A percentile compares a stretch with the other conserved stretches of the same genome.
phyloP scores from a whole-genome alignment of 2,329 filamentous ascomycete species.

The Fusarium decemcellulare region DNA sequence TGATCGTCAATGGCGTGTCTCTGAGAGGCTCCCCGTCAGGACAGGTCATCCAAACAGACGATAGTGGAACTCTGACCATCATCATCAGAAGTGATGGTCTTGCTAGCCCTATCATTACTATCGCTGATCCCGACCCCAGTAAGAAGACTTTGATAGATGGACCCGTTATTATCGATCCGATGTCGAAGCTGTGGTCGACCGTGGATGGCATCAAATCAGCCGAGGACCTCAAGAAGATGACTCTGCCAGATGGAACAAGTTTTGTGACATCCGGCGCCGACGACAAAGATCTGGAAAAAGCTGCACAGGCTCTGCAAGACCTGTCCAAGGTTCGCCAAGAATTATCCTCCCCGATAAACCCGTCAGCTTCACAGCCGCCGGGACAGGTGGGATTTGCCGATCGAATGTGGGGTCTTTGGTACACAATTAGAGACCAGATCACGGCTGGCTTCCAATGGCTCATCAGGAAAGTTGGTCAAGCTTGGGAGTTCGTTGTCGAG shows the following conservation, averaged over 20 bases:
- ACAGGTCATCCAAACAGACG: not conserved
- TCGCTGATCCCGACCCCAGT: not conserved
- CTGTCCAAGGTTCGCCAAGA: not conserved
- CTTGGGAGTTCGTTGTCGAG: not conserved
- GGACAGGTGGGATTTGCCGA: too few relatives aligned
- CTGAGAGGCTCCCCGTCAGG: not conserved
- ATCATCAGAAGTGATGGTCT: not conserved
- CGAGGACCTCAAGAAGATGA: not conserved
- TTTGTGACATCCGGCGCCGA: not conserved
- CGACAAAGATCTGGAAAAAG: not conserved
- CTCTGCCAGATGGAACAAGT: not conserved
- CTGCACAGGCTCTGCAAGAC: not conserved
- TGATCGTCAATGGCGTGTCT: not conserved
- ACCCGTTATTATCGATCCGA: not conserved
- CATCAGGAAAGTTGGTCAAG: not conserved
- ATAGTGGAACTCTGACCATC: not conserved
- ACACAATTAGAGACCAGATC: too few relatives aligned
- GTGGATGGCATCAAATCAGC: not conserved
- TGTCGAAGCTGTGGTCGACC: not conserved
- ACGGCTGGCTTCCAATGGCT: too few relatives aligned
- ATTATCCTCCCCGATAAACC: too few relatives aligned
- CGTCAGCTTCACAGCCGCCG: too few relatives aligned
- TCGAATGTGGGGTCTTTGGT: too few relatives aligned
- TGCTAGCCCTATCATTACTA: not conserved
- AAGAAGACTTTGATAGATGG: not conserved